Base-by-base conservation (phyloP, 192 early-diverging fungal genomes). In the Umbelopsis sp. region DNA sequence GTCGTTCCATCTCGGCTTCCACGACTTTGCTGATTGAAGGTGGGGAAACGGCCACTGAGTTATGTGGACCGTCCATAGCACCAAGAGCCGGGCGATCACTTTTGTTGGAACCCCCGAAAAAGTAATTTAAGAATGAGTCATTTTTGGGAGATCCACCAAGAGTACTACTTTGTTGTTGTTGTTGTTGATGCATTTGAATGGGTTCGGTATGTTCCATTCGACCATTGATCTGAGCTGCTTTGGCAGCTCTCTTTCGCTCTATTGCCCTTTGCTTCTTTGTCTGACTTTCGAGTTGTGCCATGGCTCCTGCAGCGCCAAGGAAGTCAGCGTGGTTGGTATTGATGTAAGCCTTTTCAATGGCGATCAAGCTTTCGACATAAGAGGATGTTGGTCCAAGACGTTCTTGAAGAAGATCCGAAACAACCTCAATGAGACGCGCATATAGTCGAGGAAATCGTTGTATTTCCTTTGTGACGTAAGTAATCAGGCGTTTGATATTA, bases 241-340 rank as follows among this genome's bases (percentile, higher is more conserved):
- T 62, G 9, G 56, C 29, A 20, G 29, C 29, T 20, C 65, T 65
- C 65, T 78, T 77, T 34, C 52, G 34, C 7, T 54, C 68, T 34
- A 80, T 72, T 59, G 72, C 80, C 76, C 86, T 85, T 74, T 88
- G 88, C 79, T 86, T 89, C 72, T 89, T 87, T 14, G 85, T 81
- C 66, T 86, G 85, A 45, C 83, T 86, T 78, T 93, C 88, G 51
- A 94, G 71, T 26, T 87, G 86, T 24, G 80, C 84, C 80, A 94
- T 87, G n/a, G 93, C 91, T 16, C 88, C 89, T 0, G 86, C 88
- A 0, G 89, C 93, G 17, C 92, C 92, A 70, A 94, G 86, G 78
- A 94, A 94, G 73, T 94, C 93, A 0, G 91, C 91, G 68, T 94
- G 93, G 78, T 92, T 91, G 68, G 93, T 94, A 72, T 94, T 94